Conservation (phyloP, 176 grass and related monocot genomes). For the Metroxylon sagu region DNA sequence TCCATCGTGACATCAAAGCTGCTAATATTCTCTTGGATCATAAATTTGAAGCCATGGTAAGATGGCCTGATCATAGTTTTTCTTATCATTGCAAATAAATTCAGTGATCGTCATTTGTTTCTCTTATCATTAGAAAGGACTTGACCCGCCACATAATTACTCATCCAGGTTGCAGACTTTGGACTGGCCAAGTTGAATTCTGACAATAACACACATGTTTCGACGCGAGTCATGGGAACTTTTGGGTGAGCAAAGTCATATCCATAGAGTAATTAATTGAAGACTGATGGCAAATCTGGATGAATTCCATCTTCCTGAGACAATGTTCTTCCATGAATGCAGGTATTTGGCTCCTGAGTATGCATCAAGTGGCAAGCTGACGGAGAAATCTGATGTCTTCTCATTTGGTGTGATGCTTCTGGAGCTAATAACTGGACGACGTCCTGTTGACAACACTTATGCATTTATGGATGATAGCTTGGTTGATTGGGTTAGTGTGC, state of each 20-base stretch:
- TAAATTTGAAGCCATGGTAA: slow-evolving; percentile 44
- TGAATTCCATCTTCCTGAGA: too few species aligned
- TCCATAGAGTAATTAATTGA: background rate
- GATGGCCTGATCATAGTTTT: background rate
- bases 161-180: slow-evolving; percentile 34
- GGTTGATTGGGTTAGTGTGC: slow-evolving; percentile 40
- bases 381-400: slow-evolving; percentile 51
- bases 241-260: slow-evolving; percentile 21
- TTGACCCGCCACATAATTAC: background rate
- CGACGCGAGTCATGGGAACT: slow-evolving; percentile 52
- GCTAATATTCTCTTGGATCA: slow-evolving; percentile 45
- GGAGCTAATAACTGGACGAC: slow-evolving; percentile 41
- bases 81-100: background rate
- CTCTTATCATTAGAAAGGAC: too few species aligned
- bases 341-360: slow-evolving; percentile 45
- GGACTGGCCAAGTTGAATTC: slow-evolving; percentile 43
- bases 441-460: slow-evolving; percentile 30
- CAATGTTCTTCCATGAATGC: background rate
- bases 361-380: slow-evolving; percentile 39
- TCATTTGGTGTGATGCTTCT: slow-evolving; percentile 62
- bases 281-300: too few species aligned
- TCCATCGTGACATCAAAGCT: slow-evolving; percentile 57
- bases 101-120: background rate
- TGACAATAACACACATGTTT: slow-evolving; percentile 49
- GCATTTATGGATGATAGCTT: slow-evolving; percentile 49